A percentile compares a stretch with the other conserved stretches of the same genome.
phyloP scores from a whole-genome alignment of 768 basidiomycete species.

The Calocybe gangraenosa region DNA sequence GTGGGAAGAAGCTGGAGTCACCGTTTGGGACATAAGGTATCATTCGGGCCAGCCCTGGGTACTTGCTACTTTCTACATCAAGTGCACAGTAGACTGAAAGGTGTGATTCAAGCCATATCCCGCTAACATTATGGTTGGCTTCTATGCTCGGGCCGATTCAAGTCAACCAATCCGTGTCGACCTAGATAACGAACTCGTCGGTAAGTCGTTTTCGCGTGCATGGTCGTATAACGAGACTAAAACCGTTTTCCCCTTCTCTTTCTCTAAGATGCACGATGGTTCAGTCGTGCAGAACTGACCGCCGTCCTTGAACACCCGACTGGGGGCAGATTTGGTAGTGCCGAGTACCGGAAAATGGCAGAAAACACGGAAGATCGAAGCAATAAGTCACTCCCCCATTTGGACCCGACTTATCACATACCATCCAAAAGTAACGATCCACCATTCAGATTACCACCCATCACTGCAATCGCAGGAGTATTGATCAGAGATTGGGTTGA shows the following conservation, averaged over 20 bases:
- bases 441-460: conserved; percentile 71
- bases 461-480: conserved; percentile 79
- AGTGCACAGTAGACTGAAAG: conserved; percentile 1
- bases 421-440: conserved; percentile 35
- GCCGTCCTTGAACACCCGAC: conserved; percentile 53
- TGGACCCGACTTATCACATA: conserved; percentile 14
- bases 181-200: conserved; percentile 94
- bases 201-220: conserved; percentile 33
- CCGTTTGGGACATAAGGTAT: conserved; percentile 77
- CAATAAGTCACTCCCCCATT: conserved; percentile 12
- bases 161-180: conserved; percentile 74
- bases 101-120: conserved; percentile 70
- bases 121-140: conserved; percentile 87
- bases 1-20: conserved; percentile 95
- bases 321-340: conserved; percentile 43
- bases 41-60: conserved; percentile 90
- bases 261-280: conserved; percentile 92
- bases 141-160: conserved; percentile 75
- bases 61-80: conserved; percentile 15
- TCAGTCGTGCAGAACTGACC: conserved; percentile 67
- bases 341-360: conserved; percentile 48
- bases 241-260: background rate
- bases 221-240: background rate
- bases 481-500: conserved; percentile 81
- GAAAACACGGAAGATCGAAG: conserved; percentile 34